Conservation (phyloP, 73 alveolate species). For the Symbiodinium pilosum region DNA sequence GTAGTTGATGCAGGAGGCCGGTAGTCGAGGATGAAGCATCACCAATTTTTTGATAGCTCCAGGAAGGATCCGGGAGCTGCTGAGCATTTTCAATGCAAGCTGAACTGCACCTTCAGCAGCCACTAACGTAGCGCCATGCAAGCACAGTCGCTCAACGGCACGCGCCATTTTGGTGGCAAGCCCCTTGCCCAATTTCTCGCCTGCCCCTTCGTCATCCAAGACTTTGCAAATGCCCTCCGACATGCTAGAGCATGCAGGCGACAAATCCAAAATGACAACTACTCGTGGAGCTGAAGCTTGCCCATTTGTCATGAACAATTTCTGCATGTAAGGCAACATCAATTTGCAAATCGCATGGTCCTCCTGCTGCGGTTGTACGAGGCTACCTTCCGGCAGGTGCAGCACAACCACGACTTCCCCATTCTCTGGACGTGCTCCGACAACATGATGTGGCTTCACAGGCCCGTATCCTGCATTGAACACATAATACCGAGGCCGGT, state of each 20-base stretch:
- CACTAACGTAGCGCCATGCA: conserved; percentile 14
- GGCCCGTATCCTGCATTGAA: conserved; percentile 10
- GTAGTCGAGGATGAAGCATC: conserved; percentile 20
- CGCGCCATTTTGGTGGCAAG: conserved; percentile 16
- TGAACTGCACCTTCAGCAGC: neutral
- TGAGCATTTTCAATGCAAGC: neutral
- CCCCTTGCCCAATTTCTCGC: conserved; percentile 15
- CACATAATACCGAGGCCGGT: neutral
- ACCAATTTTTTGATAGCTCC: neutral
- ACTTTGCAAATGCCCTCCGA: neutral
- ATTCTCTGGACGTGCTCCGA: neutral
- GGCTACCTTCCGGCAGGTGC: neutral
- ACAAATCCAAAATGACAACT: neutral
- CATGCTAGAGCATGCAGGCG: neutral
- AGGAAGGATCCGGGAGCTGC: conserved; percentile 18
- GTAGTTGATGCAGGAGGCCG: conserved; percentile 3
- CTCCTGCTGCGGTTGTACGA: neutral
- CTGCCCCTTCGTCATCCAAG: conserved; percentile 23
- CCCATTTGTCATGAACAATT: neutral
- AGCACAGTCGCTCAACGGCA: neutral
- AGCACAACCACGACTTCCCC: neutral
- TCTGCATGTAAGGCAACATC: neutral
- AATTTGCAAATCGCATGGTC: neutral
- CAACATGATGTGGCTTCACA: neutral
- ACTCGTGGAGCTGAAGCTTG: neutral